A percentile compares a stretch with the other conserved stretches of the same genome.
Conservation (phyloP, 495 filamentous ascomycete species). For the Apiosordaria backusii region DNA sequence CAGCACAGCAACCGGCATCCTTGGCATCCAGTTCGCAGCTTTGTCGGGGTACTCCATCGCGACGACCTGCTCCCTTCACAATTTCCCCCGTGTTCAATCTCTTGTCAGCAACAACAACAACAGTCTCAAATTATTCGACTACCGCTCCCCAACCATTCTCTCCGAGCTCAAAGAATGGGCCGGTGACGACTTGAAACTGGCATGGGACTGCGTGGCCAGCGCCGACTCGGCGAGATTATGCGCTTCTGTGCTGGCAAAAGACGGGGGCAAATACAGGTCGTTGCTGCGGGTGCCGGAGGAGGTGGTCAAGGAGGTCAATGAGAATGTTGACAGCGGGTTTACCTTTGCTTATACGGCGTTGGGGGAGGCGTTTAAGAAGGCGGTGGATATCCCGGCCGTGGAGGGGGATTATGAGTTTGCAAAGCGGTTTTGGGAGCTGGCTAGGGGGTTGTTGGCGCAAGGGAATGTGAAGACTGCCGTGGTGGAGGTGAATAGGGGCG, state of each 20-base stretch:
- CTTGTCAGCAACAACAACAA: conserved; percentile 40
- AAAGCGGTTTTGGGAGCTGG: conserved; percentile 26
- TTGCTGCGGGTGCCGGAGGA: conserved; percentile 26
- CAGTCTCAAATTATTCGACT: conserved; percentile 45
- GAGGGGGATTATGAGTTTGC: conserved; percentile 28
- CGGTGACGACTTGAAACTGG: conserved; percentile 20
- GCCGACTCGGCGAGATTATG: conserved; percentile 19
- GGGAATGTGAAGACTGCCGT: conserved; percentile 32
- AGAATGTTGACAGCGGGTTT: conserved; percentile 21
- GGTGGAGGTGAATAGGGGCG: conserved; percentile 31
- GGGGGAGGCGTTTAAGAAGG: conserved; percentile 22
- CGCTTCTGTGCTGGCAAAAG: conserved; percentile 27
- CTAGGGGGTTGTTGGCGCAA: conserved; percentile 22
- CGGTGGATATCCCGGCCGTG: conserved; percentile 1
- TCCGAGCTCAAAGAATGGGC: conserved; percentile 35
- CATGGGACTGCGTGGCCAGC: conserved; percentile 36
- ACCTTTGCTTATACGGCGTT: conserved; percentile 34
- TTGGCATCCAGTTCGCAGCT: conserved; percentile 46
- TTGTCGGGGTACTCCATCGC: conserved; percentile 45
- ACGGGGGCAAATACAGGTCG: conserved; percentile 21
- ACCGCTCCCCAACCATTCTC: conserved; percentile 35
- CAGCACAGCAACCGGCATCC: conserved; percentile 46
- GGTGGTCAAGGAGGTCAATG: conserved; percentile 27
- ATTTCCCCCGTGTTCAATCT: conserved; percentile 39
- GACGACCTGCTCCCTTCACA: conserved; percentile 42